Evolutionary conservation across 345 rosid species (phyloP).

Genomic region (Aquilaria sinensis): DNA sequence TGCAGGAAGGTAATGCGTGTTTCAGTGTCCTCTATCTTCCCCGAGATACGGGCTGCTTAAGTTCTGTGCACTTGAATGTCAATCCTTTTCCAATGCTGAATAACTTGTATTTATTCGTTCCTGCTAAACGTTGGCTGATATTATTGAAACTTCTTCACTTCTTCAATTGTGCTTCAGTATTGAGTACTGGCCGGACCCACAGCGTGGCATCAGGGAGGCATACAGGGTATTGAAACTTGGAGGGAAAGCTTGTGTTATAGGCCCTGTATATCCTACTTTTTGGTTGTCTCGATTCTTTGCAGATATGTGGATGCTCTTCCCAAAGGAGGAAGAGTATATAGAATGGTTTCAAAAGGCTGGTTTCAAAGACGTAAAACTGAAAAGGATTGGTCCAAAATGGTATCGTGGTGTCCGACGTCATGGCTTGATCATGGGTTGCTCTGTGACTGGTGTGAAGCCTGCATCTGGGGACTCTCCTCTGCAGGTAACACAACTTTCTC

Average conservation of each 20-base stretch:
- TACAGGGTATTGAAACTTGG: constrained; percentile 84
- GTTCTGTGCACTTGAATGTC: not conserved
- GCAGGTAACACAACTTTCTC: constrained; percentile 39
- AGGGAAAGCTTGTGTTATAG: constrained; percentile 82
- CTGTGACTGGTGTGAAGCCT: constrained; percentile 87
- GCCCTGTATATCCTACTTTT: constrained; percentile 86
- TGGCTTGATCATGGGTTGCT: constrained; percentile 93
- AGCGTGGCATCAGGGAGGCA: constrained; percentile 85
- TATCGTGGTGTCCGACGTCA: constrained; percentile 91
- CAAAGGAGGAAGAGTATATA: constrained; percentile 93
- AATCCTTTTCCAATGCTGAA: not conserved
- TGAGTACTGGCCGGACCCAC: constrained; percentile 98
- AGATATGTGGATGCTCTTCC: constrained; percentile 95
- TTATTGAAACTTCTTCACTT: no score
- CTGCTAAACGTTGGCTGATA: no score
- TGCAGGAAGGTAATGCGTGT: constrained; percentile 72
- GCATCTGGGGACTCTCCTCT: constrained; percentile 92
- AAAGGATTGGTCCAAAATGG: constrained; percentile 96
- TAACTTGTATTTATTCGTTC: constrained; percentile 1
- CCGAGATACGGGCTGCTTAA: no score
- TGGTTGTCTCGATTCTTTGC: constrained; percentile 93
- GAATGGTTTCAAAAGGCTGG: constrained; percentile 89
- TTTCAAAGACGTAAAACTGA: constrained; percentile 70
- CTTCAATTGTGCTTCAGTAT: constrained; percentile 35
- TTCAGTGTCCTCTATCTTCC: not conserved